These are phyloP conservation scores for Chenopodium quinoa DNA, from an alignment of 148 eudicot species.

Conservation along the genomic window DNA sequence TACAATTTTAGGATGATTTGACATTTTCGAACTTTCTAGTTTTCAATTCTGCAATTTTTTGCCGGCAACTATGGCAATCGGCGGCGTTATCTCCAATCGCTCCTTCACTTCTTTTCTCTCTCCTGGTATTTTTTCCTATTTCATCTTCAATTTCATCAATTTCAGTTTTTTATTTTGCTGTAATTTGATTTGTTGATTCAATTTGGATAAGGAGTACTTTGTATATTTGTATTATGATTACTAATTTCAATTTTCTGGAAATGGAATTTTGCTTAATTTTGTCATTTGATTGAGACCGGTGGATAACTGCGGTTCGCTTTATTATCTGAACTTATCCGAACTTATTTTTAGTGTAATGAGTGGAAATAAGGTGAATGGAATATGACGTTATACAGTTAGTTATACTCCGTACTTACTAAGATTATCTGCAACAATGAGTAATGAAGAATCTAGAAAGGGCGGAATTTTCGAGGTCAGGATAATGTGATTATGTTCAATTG, in stretches of 20 bases:
- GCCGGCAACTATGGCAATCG: slow-evolving; percentile 58
- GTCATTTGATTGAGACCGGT: no score
- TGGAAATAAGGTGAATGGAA: no score
- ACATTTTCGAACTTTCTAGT: neutral
- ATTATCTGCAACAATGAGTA: neutral
- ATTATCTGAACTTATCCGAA: no score
- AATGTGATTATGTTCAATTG: neutral
- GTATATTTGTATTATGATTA: no score
- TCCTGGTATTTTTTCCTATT: slow-evolving; percentile 46
- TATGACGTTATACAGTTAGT: no score
- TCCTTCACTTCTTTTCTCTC: slow-evolving; percentile 54
- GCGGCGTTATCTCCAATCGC: slow-evolving; percentile 66
- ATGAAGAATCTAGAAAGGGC: no score
- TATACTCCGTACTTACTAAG: no score
- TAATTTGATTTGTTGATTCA: neutral
- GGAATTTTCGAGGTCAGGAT: slow-evolving; percentile 3
- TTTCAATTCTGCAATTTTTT: neutral
- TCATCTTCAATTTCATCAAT: neutral
- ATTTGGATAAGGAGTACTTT: neutral
- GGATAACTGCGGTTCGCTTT: no score
- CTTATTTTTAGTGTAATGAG: no score
- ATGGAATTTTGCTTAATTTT: neutral
- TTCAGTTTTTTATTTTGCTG: no score
- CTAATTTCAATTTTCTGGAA: neutral
- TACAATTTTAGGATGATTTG: slow-evolving; percentile 13